These are phyloP conservation scores for Phytophthora cactorum DNA, from an alignment of 352 stramenopile species.

Conservation along the genomic window DNA sequence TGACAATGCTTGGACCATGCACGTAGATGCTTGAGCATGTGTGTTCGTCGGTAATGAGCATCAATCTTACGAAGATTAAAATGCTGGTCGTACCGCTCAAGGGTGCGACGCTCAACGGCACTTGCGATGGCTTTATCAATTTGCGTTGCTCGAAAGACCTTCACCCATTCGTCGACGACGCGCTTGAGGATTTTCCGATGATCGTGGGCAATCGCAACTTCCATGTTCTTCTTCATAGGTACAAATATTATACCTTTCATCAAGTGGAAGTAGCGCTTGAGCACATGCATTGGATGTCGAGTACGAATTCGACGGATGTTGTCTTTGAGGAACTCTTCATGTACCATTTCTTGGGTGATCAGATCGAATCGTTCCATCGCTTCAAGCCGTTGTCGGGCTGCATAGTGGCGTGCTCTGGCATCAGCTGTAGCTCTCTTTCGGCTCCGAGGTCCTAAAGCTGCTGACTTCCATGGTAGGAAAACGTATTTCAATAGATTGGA, in stretches of 20 bases:
- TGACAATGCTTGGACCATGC: slow-evolving; percentile 59
- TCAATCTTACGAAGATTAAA: slow-evolving; percentile 80
- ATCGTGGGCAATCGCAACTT: slow-evolving; percentile 42
- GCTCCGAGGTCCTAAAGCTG: slow-evolving; percentile 62
- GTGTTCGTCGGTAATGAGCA: slow-evolving; percentile 57
- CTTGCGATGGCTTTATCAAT: slow-evolving; percentile 64
- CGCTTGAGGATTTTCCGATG: slow-evolving; percentile 37
- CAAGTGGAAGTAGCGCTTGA: slow-evolving; percentile 56
- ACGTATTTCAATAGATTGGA: slow-evolving; percentile 42
- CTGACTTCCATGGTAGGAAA: slow-evolving; percentile 57
- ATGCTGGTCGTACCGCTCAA: slow-evolving; percentile 71
- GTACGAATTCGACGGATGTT: slow-evolving; percentile 68
- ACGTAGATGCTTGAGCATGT: slow-evolving; percentile 58
- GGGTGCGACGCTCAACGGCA: slow-evolving; percentile 55
- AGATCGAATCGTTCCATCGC: slow-evolving; percentile 66
- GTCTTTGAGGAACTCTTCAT: slow-evolving; percentile 81
- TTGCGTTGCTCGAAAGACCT: slow-evolving; percentile 55
- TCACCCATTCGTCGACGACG: slow-evolving; percentile 51
- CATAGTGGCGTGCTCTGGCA: slow-evolving; percentile 50
- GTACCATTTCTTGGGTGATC: slow-evolving; percentile 78
- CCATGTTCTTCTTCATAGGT: slow-evolving; percentile 51
- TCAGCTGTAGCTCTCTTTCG: slow-evolving; percentile 57
- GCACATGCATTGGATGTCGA: slow-evolving; percentile 46
- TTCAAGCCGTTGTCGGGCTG: slow-evolving; percentile 62
- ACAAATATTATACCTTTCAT: slow-evolving; percentile 47